Base-by-base conservation (phyloP, 176 grass and related monocot genomes). In the Paspalum vaginatum region DNA sequence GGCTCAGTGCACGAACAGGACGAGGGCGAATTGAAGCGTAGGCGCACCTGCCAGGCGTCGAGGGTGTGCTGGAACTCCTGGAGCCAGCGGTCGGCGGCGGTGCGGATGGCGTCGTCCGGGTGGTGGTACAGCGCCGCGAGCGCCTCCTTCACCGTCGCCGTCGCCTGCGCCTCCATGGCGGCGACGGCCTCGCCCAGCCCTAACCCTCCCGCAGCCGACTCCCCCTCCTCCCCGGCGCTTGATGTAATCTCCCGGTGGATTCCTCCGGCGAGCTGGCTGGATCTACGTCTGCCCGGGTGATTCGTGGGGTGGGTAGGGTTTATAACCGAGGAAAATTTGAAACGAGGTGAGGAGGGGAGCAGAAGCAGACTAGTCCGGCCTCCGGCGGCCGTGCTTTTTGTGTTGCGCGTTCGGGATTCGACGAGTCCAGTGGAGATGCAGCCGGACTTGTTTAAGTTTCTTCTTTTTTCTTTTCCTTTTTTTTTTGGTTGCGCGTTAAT, bases 31-130 rank as follows among this genome's bases (percentile, higher is more conserved):
- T 57, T 72, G 61, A 79, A 43, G 26, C 45, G 22, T 18, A 20
- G 39, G 70, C 76, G 15, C 82, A 99, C 96, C 96, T 99, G 96
- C 96, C 96, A 99, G 11, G 96, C 96, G 45, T 99, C 96, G 57
- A 99, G 85, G 43, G 92, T 99, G 88, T 93, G 92, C 88, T 99
- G 96, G 57, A 99, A 99, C 17, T 93, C 79, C 89, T 99, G 96
- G 57, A 99, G 90, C 92, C 92, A 99, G 42, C 82, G 92, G 76
- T 99, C 96, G 41, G 96, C 96, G 20, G 87, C 81, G 32, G 79
- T 84, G 61, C 88, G 90, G 61, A 84, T 65, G 78, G 58, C 27
- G 45, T 81, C 96, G 52, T 99, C 86, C 3, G 90, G 86, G 61
- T 91, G 92, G 78, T 93, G 92, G 68, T 99, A 91, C 50, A 95